A percentile compares a stretch with the other conserved stretches of the same genome.
Conservation (phyloP, 1,284 basidiomycete genomes). For the Puccinia polysora region DNA sequence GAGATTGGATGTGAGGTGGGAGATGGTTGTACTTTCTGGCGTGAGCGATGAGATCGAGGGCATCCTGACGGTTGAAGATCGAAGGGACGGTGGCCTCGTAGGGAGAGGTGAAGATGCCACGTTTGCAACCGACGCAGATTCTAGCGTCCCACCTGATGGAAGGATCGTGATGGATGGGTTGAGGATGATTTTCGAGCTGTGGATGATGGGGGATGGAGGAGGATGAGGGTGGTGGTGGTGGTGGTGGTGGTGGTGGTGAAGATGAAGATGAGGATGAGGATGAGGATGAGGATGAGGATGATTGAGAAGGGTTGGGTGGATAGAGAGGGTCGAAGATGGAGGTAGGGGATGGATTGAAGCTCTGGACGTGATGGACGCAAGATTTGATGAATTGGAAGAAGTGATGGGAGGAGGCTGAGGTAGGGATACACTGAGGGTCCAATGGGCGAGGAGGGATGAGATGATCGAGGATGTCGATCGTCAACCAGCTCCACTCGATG, state of each 20-base stretch:
- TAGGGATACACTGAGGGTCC: background rate
- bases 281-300: background rate
- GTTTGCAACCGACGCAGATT: constrained; percentile 7
- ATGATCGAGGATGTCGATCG: constrained; percentile 9
- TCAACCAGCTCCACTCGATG: constrained; percentile 28
- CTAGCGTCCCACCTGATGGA: constrained; percentile 11
- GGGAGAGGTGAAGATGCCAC: constrained; percentile 16
- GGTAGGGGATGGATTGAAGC: background rate
- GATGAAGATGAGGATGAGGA: too few relatives aligned
- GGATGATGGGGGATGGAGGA: background rate
- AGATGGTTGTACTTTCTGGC: constrained; percentile 23
- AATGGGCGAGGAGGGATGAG: constrained; percentile 6
- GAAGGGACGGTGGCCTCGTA: constrained; percentile 2
- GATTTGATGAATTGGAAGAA: constrained; percentile 22
- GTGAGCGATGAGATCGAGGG: constrained; percentile 13
- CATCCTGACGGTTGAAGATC: constrained; percentile 12
- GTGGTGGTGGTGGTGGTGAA: background rate
- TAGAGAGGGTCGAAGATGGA: constrained; percentile 3
- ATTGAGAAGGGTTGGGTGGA: background rate
- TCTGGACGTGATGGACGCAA: constrained; percentile 4
- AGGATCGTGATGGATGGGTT: background rate
- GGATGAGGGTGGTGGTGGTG: background rate
- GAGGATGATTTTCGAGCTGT: background rate
- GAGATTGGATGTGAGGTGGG: background rate
- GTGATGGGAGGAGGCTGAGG: background rate